These are phyloP conservation scores for Cladobotryum mycophilum DNA, from an alignment of 2,329 filamentous ascomycete genomes.

Conservation along the genomic window DNA sequence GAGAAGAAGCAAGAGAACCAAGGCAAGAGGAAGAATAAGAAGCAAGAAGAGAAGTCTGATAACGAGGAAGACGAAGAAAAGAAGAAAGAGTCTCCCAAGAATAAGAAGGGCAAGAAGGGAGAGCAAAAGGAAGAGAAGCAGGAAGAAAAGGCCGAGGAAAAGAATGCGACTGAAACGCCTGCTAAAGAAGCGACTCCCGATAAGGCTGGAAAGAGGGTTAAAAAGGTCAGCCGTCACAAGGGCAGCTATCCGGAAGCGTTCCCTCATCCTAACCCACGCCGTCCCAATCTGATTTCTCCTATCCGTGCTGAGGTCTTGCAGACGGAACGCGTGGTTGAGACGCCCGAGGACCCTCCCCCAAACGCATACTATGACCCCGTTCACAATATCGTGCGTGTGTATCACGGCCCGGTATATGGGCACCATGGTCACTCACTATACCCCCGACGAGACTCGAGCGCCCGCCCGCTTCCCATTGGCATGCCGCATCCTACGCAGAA, in stretches of 20 bases:
- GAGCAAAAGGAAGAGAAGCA: background rate
- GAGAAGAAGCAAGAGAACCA: slow-evolving; percentile 4
- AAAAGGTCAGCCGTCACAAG: slow-evolving; percentile 14
- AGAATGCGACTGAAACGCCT: background rate
- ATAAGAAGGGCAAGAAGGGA: background rate
- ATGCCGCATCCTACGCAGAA: slow-evolving; percentile 38
- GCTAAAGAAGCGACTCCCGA: slow-evolving; percentile 11
- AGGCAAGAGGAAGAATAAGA: slow-evolving; percentile 5
- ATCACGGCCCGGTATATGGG: slow-evolving; percentile 51
- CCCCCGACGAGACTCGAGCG: slow-evolving; percentile 33
- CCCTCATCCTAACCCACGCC: slow-evolving; percentile 26
- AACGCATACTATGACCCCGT: slow-evolving; percentile 54
- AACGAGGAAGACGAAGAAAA: background rate
- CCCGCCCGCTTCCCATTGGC: slow-evolving; percentile 33
- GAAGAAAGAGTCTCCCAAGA: background rate
- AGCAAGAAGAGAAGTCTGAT: background rate
- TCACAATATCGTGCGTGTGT: slow-evolving; percentile 48
- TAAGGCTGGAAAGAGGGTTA: slow-evolving; percentile 10
- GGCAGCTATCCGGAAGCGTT: slow-evolving; percentile 22
- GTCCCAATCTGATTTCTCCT: slow-evolving; percentile 42
- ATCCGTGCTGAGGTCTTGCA: slow-evolving; percentile 44
- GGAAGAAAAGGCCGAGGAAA: slow-evolving; percentile 3
- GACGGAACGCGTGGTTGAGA: slow-evolving; percentile 50
- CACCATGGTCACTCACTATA: slow-evolving; percentile 40
- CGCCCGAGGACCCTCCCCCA: slow-evolving; percentile 45